phyloP scores from a whole-genome alignment of 192 early-diverging fungal species.

The Coemansia nantahalensis region DNA sequence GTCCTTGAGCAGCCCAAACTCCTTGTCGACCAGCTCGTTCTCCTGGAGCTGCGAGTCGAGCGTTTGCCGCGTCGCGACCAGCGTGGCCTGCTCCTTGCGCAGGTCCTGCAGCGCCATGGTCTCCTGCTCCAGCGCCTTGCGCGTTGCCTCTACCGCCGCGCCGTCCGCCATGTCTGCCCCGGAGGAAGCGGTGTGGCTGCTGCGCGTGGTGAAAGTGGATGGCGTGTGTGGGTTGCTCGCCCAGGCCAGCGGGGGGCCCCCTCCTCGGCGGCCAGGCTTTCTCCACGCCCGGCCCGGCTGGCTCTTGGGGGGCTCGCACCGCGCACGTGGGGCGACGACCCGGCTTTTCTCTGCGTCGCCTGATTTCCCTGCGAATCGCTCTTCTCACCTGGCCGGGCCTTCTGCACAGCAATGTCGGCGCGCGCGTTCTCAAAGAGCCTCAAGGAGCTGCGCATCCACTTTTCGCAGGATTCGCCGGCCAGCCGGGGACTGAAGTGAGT shows the following conservation, averaged over 20 bases:
- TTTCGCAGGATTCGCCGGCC: slow-evolving; percentile 74
- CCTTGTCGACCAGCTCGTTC: slow-evolving; percentile 90
- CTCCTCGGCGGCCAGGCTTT: no score
- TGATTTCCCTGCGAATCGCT: no score
- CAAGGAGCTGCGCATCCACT: slow-evolving; percentile 89
- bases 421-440: slow-evolving; percentile 62
- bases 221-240: background rate
- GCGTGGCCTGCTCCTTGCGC: slow-evolving; percentile 75
- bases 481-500: slow-evolving; percentile 77
- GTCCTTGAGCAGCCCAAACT: slow-evolving; percentile 81
- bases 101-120: slow-evolving; percentile 68
- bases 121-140: slow-evolving; percentile 65
- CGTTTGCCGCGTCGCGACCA: slow-evolving; percentile 70
- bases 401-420: slow-evolving; percentile 34
- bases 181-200: no score
- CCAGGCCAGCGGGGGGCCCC: no score
- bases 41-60: slow-evolving; percentile 96
- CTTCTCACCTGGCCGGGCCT: no score
- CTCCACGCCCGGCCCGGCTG: no score
- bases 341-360: no score
- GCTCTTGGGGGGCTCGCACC: no score
- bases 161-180: slow-evolving; percentile 4
- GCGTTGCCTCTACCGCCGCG: slow-evolving; percentile 7
- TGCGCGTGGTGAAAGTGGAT: background rate
- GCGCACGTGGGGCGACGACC: no score